phyloP scores from a whole-genome alignment of 495 filamentous ascomycete species.

The Trichoderma gamsii region DNA sequence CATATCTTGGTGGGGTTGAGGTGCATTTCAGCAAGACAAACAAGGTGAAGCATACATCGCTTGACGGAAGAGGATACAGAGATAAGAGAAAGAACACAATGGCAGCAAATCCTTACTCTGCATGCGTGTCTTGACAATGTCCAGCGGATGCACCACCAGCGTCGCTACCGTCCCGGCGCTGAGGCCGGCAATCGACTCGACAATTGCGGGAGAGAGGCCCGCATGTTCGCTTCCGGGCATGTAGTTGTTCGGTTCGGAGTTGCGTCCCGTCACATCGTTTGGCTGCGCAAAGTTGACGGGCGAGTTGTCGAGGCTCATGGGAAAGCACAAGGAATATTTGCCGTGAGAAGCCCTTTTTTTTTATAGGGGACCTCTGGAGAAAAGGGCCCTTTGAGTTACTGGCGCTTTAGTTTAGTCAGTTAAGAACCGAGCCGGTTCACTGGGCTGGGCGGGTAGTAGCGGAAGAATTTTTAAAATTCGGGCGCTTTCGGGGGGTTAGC shows the following conservation, averaged over 20 bases:
- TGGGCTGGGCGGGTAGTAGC: too few relatives aligned
- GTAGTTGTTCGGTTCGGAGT: not conserved
- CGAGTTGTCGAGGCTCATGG: not conserved
- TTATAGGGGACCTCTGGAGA: not conserved
- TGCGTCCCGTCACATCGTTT: conserved; percentile 6
- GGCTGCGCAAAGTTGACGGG: not conserved
- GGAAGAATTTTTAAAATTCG: too few relatives aligned
- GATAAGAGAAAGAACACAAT: not conserved
- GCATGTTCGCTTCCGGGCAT: conserved; percentile 41
- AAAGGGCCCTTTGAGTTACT: too few relatives aligned
- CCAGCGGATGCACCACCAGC: conserved; percentile 76
- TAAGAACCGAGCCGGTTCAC: too few relatives aligned
- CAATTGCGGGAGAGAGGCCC: conserved; percentile 63
- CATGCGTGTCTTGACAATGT: conserved; percentile 92
- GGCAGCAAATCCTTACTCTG: conserved; percentile 53
- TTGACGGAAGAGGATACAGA: too few relatives aligned
- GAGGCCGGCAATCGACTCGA: conserved; percentile 88
- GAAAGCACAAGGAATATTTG: not conserved
- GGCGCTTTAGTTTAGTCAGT: too few relatives aligned
- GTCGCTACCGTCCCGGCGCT: conserved; percentile 81
- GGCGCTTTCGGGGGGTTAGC: too few relatives aligned
- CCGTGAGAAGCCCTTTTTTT: not conserved
- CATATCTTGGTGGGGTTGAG: too few relatives aligned
- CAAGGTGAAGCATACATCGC: too few relatives aligned
- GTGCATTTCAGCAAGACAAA: too few relatives aligned